Evolutionary conservation across 768 basidiomycete genomes (phyloP).

Genomic region (Fomitopsis serialis): DNA sequence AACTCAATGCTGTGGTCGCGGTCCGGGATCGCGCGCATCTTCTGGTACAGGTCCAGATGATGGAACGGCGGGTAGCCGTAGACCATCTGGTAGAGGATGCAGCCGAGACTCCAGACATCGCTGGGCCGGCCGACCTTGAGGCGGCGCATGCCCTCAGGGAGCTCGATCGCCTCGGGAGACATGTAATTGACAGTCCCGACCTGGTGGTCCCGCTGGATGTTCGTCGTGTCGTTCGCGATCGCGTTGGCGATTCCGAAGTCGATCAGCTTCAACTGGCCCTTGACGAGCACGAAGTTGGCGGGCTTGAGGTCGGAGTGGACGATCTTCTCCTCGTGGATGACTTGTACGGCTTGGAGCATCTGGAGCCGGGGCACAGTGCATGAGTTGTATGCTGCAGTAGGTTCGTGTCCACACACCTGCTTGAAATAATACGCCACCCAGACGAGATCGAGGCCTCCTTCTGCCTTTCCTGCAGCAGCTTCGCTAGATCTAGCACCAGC

Average conservation of each 20-base stretch:
- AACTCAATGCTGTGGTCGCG: conserved; percentile 73
- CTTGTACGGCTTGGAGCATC: conserved; percentile 99
- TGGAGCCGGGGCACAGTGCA: conserved; percentile 26
- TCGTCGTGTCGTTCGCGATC: conserved; percentile 97
- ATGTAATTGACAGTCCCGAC: conserved; percentile 99
- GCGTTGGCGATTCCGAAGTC: conserved; percentile 99
- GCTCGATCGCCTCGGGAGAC: conserved; percentile 95
- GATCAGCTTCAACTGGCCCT: conserved; percentile 92
- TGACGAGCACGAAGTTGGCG: conserved; percentile 95
- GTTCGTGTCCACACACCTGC: conserved; percentile 66
- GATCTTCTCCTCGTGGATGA: conserved; percentile 97
- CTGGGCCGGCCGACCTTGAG: conserved; percentile 94
- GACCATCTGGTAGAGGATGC: conserved; percentile 98
- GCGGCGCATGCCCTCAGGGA: conserved; percentile 79
- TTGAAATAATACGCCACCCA: conserved; percentile 97
- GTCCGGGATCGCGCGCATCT: conserved; percentile 94
- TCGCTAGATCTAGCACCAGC: conserved; percentile 57
- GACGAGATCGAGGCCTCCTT: conserved; percentile 83
- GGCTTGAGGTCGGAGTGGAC: conserved; percentile 98
- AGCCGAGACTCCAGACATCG: conserved; percentile 97
- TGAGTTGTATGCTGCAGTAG: too few species aligned
- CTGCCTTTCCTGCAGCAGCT: conserved; percentile 77
- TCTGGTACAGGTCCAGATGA: conserved; percentile 74
- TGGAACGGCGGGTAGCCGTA: conserved; percentile 94
- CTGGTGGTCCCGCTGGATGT: conserved; percentile 95